These are phyloP conservation scores for Suillus placidus DNA, from an alignment of 768 basidiomycete species.

Conservation along the genomic window DNA sequence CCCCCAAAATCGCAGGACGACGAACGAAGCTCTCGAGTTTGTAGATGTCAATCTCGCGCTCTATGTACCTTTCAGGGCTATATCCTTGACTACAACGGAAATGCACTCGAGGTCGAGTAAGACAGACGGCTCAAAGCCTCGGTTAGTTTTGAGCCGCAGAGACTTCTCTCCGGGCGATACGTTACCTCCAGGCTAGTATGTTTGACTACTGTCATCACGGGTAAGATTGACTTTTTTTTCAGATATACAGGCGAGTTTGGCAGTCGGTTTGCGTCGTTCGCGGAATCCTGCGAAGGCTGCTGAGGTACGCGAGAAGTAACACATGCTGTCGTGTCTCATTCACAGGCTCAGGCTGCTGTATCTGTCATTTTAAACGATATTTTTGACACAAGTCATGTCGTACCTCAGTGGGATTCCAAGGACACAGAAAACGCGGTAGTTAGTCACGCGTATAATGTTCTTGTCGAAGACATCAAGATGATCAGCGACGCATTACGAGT, in stretches of 20 bases:
- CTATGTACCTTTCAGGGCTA: neutral
- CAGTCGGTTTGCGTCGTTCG: conserved; percentile 3
- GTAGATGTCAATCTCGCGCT: conserved; percentile 7
- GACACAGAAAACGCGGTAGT: conserved; percentile 2
- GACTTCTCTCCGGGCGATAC: conserved; percentile 2
- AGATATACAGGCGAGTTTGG: conserved; percentile 6
- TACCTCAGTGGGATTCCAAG: conserved; percentile 8
- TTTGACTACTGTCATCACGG: no score
- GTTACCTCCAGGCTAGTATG: neutral
- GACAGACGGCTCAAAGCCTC: neutral
- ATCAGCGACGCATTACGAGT: conserved; percentile 5
- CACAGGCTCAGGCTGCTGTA: conserved; percentile 1
- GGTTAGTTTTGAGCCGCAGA: neutral
- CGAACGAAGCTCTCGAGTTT: conserved; percentile 4
- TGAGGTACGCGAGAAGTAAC: neutral
- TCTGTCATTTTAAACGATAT: conserved; percentile 8
- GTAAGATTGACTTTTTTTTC: neutral
- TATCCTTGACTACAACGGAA: neutral
- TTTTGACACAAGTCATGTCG: conserved; percentile 2
- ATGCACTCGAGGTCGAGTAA: conserved; percentile 5
- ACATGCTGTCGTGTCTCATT: neutral
- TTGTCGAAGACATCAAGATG: conserved; percentile 8
- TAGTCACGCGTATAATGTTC: neutral
- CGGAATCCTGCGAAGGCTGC: conserved; percentile 3
- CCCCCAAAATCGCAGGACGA: neutral